Evolutionary conservation across 257 asterid genomes (phyloP).

Genomic region (Voacanga thouarsii): DNA sequence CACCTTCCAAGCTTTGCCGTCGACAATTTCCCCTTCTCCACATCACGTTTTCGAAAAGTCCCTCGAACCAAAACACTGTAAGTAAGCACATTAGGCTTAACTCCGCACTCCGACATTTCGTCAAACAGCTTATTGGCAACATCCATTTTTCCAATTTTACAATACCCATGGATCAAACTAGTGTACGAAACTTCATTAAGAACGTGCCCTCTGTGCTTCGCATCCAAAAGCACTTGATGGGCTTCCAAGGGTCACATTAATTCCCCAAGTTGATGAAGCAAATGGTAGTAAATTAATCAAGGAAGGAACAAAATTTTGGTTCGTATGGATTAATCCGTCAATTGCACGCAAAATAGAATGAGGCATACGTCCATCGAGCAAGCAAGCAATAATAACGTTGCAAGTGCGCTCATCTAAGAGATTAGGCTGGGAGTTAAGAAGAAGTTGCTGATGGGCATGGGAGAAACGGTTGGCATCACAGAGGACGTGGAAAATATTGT

Average conservation of each 20-base stretch:
- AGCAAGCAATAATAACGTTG: slow-evolving; percentile 70
- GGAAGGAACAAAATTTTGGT: slow-evolving; percentile 74
- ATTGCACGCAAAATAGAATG: slow-evolving; percentile 43
- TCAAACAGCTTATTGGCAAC: slow-evolving; percentile 63
- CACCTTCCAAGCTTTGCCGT: slow-evolving; percentile 50
- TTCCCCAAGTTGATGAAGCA: slow-evolving; percentile 56
- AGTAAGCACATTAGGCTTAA: slow-evolving; percentile 53
- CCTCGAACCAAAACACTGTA: slow-evolving; percentile 55
- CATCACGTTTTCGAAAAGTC: slow-evolving; percentile 42
- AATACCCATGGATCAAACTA: slow-evolving; percentile 64
- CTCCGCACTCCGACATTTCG: slow-evolving; percentile 62
- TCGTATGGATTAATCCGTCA: slow-evolving; percentile 39
- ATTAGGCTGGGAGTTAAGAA: slow-evolving; percentile 25
- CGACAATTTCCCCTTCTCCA: slow-evolving; percentile 44
- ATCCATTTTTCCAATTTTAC: slow-evolving; percentile 39
- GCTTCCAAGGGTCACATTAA: slow-evolving; percentile 43
- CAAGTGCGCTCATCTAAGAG: slow-evolving; percentile 80
- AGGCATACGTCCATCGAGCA: slow-evolving; percentile 53
- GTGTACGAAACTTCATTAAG: slow-evolving; percentile 74
- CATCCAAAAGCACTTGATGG: slow-evolving; percentile 57
- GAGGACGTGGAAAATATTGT: slow-evolving; percentile 71
- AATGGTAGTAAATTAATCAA: slow-evolving; percentile 71
- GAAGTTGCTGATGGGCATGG: slow-evolving; percentile 64
- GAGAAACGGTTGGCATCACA: slow-evolving; percentile 56
- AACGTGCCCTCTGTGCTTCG: slow-evolving; percentile 57